Base-by-base conservation (phyloP, 805 yeast genomes). In the Ogataea polymorpha region DNA sequence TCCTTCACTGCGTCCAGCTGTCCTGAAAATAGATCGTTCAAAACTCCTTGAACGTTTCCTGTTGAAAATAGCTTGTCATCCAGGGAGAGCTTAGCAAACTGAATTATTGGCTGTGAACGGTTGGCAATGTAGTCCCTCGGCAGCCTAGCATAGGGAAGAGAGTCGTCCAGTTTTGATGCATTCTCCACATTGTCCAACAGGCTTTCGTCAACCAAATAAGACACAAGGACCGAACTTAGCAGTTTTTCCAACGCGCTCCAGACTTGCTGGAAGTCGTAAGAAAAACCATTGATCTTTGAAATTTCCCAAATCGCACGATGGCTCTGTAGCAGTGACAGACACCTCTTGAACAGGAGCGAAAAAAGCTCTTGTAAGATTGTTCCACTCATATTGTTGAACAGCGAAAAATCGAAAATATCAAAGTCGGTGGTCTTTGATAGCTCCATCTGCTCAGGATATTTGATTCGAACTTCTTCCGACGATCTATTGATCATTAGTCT, bases 11-110 rank as follows among this genome's bases (percentile, higher is more conserved):
- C 46, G 9, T 65, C 51, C 23, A 49, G 25, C 20, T 49, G 51
- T 0, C 91, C 93, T 0, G 95, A 90, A 42, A 86, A 86, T 58
- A 84, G 72, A 37, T 77, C 79, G 37, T 79, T 75, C 21, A 86
- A 64, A 27, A 68, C 59, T 1, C 61, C 50, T 31, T 71, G 70
- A 35, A 80, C 58, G 23, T 71, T 69, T 16, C 49, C 49, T 2
- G 53, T 29, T 2, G 44, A 28, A 10, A 61, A 52, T 5, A 55
- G 64, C 59, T 47, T 63, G 53, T 48, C 63, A 48, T 53, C 67
- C 58, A 45, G 61, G 31, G 47, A 57, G 55, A 61, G 29, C 37
- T 49, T 49, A 23, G 61, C 45, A 35, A 63, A 67, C 45, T 70
- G 74, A 45, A 70, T 65, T 1, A 69, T 44, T 7, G 62, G 50